phyloP scores from a whole-genome alignment of 2,329 filamentous ascomycete genomes.

The Paecilomyces formosus region DNA sequence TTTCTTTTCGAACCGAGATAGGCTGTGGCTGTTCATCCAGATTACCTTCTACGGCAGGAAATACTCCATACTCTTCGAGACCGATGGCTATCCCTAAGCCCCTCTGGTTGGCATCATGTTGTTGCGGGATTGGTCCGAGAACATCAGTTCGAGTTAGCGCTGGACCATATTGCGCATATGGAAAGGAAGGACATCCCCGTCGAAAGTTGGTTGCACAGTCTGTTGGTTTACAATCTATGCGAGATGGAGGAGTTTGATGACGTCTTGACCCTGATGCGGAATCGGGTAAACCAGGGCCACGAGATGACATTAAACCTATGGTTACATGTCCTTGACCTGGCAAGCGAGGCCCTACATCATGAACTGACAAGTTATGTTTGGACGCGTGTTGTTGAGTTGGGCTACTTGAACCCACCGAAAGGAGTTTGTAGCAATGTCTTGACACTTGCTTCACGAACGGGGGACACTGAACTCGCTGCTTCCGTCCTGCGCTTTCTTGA shows the following conservation, averaged over 20 bases:
- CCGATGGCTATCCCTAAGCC: constrained; percentile 60
- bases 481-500: constrained; percentile 62
- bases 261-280: constrained; percentile 60
- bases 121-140: constrained; percentile 71
- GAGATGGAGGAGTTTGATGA: constrained; percentile 70
- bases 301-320: constrained; percentile 54
- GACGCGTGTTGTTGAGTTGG: constrained; percentile 55
- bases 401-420: constrained; percentile 55
- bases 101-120: constrained; percentile 58
- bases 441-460: constrained; percentile 60
- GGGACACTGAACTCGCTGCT: constrained; percentile 61
- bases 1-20: constrained; percentile 20
- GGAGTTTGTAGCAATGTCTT: constrained; percentile 63
- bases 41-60: constrained; percentile 67
- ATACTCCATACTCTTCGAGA: constrained; percentile 59
- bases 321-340: constrained; percentile 67
- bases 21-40: constrained; percentile 73
- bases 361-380: constrained; percentile 63
- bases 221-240: constrained; percentile 67
- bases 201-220: constrained; percentile 68
- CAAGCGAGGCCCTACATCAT: constrained; percentile 56
- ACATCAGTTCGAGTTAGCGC: constrained; percentile 71
- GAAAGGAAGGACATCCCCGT: constrained; percentile 48
- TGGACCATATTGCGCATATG: constrained; percentile 63
- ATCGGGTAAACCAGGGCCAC: constrained; percentile 42